Evolutionary conservation across 2,329 filamentous ascomycete genomes (phyloP).

Genomic region (Huntiella savannae): DNA sequence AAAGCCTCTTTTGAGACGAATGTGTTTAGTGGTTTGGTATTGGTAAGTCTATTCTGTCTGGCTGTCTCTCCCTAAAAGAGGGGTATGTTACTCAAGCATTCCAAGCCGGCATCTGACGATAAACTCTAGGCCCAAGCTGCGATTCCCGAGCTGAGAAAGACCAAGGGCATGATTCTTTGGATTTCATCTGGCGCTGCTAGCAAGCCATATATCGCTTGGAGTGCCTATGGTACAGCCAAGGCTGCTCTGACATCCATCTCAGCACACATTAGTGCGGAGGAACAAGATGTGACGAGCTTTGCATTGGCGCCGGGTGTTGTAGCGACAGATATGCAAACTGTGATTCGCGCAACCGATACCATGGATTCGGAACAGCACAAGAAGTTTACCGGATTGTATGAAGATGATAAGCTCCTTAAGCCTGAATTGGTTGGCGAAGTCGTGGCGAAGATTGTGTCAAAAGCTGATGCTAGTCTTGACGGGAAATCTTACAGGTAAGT

Average conservation of each 20-base stretch:
- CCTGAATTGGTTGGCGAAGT: constrained; percentile 75
- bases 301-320: constrained; percentile 63
- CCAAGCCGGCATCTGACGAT: not conserved
- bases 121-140: constrained; percentile 45
- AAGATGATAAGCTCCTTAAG: constrained; percentile 51
- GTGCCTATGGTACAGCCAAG: constrained; percentile 65
- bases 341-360: constrained; percentile 43
- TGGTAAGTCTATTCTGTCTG: constrained; percentile 34
- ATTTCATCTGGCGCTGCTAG: constrained; percentile 61
- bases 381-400: constrained; percentile 49
- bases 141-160: constrained; percentile 47
- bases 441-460: constrained; percentile 58
- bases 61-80: not conserved
- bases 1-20: constrained; percentile 61
- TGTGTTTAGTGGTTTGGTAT: constrained; percentile 61
- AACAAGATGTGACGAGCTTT: constrained; percentile 54
- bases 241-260: constrained; percentile 68
- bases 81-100: constrained; percentile 1
- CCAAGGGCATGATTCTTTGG: constrained; percentile 54
- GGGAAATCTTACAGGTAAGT: constrained; percentile 54
- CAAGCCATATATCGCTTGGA: constrained; percentile 52
- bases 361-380: constrained; percentile 41
- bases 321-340: constrained; percentile 79
- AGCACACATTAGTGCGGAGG: constrained; percentile 53
- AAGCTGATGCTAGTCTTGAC: constrained; percentile 46